Base-by-base conservation (phyloP, 768 basidiomycete species). In the Tephrocybe rancida region DNA sequence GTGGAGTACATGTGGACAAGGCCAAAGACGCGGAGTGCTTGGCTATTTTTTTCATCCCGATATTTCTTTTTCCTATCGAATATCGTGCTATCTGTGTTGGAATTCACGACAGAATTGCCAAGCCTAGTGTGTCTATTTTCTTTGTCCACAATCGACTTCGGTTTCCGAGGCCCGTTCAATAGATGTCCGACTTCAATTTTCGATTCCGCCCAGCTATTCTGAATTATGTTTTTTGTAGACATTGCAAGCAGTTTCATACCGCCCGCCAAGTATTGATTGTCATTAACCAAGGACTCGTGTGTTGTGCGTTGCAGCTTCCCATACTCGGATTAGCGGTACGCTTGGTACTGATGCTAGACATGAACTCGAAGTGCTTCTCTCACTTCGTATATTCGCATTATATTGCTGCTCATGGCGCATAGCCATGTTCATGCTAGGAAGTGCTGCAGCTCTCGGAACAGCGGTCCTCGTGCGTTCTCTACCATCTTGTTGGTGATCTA, bases 1-100 rank as follows among this genome's bases (percentile, higher is more conserved):
- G 48, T 53, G 13, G 43, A 57, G 9, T 53, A 50, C 32, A n/a
- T 57, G 19, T 57, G 56, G 56, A 42, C 18, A 11, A 43, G 52
- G 16, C 30, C 39, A 19, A 53, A 50, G 45, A 44, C 44, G 21
- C 43, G 48, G 16, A 57, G 43, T 35, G 26, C 43, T 3, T 50
- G 38, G 29, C 14, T 53, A 25, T 57, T 53, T 18, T 50, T 53
- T 24, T 27, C 48, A 2, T 44, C 49, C 13, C 48, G 56, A 5
- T 57, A 57, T 24, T 53, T 45, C 24, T 34, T 48, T 9, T 25
- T 53, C 10, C 26, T 52, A 11, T 42, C 41, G 14, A 50, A 48
- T 25, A 49, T 44, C 16, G 18, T 16, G 5, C 24, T 44, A 25
- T n/a, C 48, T 2, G 29, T 25, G 26, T n/a, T 57, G 21, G 19